A percentile compares a stretch with the other conserved stretches of the same genome.
Evolutionary conservation across 2,329 filamentous ascomycete genomes (phyloP).

Genomic region (Sodiomyces alkalinus): DNA sequence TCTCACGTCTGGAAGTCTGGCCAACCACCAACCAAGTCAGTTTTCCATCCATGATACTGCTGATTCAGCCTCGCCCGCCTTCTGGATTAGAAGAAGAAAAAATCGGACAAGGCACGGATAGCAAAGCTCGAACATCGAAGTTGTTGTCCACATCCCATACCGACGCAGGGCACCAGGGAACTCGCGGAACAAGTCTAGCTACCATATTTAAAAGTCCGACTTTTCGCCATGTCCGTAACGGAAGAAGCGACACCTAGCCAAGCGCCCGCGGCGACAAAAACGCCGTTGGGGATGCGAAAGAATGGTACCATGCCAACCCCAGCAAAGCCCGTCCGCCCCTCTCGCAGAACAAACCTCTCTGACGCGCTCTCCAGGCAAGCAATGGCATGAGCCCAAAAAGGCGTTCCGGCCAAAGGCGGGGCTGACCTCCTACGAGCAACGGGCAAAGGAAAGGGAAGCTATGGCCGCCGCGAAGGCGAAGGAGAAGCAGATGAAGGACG

Average conservation of each 20-base stretch:
- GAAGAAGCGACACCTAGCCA: slow-evolving; percentile 16
- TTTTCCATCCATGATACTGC: no score
- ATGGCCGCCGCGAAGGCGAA: slow-evolving; percentile 73
- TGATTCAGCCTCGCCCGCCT: no score
- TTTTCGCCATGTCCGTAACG: slow-evolving; percentile 30
- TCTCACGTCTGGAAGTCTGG: no score
- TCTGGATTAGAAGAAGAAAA: no score
- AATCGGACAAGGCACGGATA: no score
- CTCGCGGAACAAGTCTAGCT: no score
- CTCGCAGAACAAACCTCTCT: neutral
- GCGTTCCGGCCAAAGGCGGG: slow-evolving; percentile 74
- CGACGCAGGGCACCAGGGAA: no score
- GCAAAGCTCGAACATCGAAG: no score
- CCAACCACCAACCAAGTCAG: no score
- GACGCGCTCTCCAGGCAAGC: slow-evolving; percentile 71
- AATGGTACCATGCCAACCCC: slow-evolving; percentile 47
- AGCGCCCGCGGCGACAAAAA: slow-evolving; percentile 20
- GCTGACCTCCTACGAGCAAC: slow-evolving; percentile 64
- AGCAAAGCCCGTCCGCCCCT: neutral
- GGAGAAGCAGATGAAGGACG: slow-evolving; percentile 90
- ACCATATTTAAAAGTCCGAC: no score
- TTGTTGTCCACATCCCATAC: no score
- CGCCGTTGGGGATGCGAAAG: slow-evolving; percentile 53
- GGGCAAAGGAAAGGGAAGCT: slow-evolving; percentile 53
- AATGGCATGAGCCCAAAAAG: slow-evolving; percentile 76